Base-by-base conservation (phyloP, 306 rosid species). In the Rosa multiflora region DNA sequence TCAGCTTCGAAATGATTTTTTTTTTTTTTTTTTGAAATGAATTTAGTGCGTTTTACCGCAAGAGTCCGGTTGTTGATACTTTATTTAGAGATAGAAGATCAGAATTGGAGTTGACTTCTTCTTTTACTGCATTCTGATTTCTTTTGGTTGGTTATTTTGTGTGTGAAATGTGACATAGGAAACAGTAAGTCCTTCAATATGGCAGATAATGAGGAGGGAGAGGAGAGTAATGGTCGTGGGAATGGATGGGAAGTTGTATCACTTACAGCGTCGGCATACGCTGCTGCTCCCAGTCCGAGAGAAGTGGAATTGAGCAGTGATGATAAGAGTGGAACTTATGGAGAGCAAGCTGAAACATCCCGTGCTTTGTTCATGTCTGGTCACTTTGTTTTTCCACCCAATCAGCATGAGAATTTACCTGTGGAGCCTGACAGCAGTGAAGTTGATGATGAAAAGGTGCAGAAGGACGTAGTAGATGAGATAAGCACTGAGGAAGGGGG, bases 161-260 rank as follows among this genome's bases (percentile, higher is more conserved):
- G 62, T 75, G 18, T 46, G 46, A 17, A 32, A 10, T 70, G 61
- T 20, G 51, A 55, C 53, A 9, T 14, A 56, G 79, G 72, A 23
- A 55, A 59, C 49, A 10, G 44, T 61, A 56, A 62, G 66, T 49
- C 35, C 76, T 68, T 73, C 78, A 82, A 72, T 84, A 96, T 96
- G 99, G 89, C 96, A 72, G 90, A 85, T 78, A 89, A 87, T 76
- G 91, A 88, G 64, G 90, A 87, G 78, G 90, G 86, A 76, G 91
- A 86, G 74, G 96, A 88, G 44, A 89, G 80, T 79, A 48, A 84
- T 75, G 72, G 94, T 83, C 97, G 93, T 8, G 96, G 99, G 42
- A 90, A 82, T 79, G 98, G 89, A 55, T 96, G 99, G 99, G 99
- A 96, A 88, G 98, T 96, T 55, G 99, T 96, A 44, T 87, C 94